Evolutionary conservation across 345 rosid genomes (phyloP), one percentile per base, ranked within the genome.

Genomic region (Cardamine resedifolia): DNA sequence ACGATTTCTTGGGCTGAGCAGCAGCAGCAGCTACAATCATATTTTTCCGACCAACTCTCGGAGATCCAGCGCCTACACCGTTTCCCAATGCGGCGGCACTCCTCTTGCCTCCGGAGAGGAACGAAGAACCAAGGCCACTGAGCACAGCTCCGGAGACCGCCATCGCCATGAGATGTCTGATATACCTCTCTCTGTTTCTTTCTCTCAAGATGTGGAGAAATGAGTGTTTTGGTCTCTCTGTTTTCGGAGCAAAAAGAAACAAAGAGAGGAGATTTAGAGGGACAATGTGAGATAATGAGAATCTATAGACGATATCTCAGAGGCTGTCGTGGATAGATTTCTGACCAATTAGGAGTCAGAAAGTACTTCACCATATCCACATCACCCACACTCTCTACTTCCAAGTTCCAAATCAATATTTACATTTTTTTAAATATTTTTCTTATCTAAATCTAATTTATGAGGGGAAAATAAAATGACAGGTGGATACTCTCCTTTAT

Each of bases 71-170:
- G 19, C 71, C 66, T 1, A 56, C 51, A 2, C 77, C 60, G 20
- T 71, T 72, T 76, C 80, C 71, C 27, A 89, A 71, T 20, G 81
- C 72, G 26, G 78, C 60, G 28, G 79, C 81, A 71, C 78, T 75
- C 44, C 67, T 82, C 77, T 79, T 84, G 10, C 85, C 77, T 39
- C 96, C 91, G 27, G 79, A 3, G 58, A 95, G 61, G 83, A 95
- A 95, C 1, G 96, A 79, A 43, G 99, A 95, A 19, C 90, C 91
- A 74, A 90, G 67, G 12, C 97, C 97, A 62, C 82, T 85, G 7
- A 91, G 71, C n/a, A 95, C 85, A 68, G 97, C 91, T 33, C 85
- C 91, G 5, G 89, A 85, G 41, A 88, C 71, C 9, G 94, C 79
- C 47, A 87, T 82, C 39, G 95, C 95, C 86, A 85, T 85, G 24